Conservation (phyloP, 768 basidiomycete species). For the Mycena indigotica region DNA sequence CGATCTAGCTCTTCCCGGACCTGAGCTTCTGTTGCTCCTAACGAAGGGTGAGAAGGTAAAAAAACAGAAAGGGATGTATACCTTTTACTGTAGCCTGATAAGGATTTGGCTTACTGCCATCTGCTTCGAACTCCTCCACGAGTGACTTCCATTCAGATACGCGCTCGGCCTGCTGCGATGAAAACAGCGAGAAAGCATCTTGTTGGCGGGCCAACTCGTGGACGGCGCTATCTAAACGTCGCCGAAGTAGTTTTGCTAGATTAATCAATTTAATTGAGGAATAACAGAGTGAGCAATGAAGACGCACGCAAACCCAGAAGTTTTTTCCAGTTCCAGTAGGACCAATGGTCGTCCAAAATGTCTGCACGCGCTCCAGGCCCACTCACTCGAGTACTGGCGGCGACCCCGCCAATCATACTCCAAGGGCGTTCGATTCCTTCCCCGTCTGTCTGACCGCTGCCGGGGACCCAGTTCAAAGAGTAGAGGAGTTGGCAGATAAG, state of each 20-base stretch:
- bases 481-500: conserved; percentile 24
- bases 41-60: neutral
- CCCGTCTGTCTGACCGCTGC: conserved; percentile 36
- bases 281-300: neutral
- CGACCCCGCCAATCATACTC: conserved; percentile 35
- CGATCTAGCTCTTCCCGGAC: neutral
- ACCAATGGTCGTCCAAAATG: conserved; percentile 40
- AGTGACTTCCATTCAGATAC: neutral
- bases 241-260: neutral
- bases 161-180: neutral
- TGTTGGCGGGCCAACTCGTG: neutral
- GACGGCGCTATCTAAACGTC: neutral
- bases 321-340: conserved; percentile 39
- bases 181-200: neutral
- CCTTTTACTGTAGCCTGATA: neutral
- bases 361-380: conserved; percentile 34
- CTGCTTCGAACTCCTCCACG: neutral
- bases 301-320: conserved; percentile 27
- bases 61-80: neutral
- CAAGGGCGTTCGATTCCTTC: conserved; percentile 41
- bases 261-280: neutral
- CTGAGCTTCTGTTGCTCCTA: neutral
- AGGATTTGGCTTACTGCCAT: neutral
- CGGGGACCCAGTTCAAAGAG: conserved; percentile 25
- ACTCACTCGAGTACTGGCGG: conserved; percentile 39